Conservation (phyloP, 2,329 filamentous ascomycete genomes). For the Colletotrichum tabaci region DNA sequence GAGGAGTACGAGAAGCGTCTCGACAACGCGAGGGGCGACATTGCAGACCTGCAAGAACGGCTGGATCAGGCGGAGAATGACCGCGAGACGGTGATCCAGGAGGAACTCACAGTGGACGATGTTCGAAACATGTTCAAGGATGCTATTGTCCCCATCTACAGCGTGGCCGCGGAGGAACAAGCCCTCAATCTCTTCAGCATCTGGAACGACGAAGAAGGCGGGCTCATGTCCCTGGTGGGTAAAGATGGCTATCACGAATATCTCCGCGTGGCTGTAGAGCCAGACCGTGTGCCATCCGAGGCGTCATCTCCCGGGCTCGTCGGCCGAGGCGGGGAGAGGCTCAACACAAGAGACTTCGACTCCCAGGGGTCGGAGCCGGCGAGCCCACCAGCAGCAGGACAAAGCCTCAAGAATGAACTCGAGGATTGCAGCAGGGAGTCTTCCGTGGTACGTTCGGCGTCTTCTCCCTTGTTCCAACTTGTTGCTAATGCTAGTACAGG, state of each 20-base stretch:
- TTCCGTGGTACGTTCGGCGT: background rate
- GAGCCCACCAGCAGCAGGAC: background rate
- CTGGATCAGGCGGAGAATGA: conserved; percentile 2
- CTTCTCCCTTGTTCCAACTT: background rate
- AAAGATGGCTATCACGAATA: conserved; percentile 8
- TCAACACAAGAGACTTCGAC: background rate
- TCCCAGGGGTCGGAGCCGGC: background rate
- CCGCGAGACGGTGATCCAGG: background rate
- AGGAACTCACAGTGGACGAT: background rate
- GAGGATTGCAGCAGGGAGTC: background rate
- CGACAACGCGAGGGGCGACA: conserved; percentile 28
- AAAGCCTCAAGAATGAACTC: conserved; percentile 12
- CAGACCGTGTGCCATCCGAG: background rate
- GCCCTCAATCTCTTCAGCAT: background rate
- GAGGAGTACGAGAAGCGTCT: conserved; percentile 25
- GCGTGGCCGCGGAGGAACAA: conserved; percentile 1
- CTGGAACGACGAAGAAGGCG: conserved; percentile 15
- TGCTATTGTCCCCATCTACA: conserved; percentile 1
- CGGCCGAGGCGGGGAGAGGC: background rate
- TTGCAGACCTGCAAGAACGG: background rate
- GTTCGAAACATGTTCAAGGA: background rate
- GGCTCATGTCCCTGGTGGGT: background rate
- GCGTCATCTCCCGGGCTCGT: background rate
- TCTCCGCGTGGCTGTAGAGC: background rate
- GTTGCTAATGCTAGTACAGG: conserved; percentile 4